A percentile compares a stretch with the other conserved stretches of the same genome.
Evolutionary conservation across 768 basidiomycete genomes (phyloP).

Genomic region (Phylloporus arenicola): DNA sequence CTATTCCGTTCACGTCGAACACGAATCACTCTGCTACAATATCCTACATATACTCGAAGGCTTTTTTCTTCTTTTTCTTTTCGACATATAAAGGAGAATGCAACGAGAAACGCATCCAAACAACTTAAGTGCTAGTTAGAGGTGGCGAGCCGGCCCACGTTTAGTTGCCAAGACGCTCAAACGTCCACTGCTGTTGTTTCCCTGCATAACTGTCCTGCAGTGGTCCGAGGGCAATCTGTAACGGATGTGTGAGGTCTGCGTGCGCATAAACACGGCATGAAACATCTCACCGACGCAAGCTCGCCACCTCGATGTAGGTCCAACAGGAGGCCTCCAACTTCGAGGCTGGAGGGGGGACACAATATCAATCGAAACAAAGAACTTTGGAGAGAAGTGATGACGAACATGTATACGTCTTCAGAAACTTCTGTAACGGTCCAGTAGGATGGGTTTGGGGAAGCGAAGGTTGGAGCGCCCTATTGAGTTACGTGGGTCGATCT

Average conservation of each 20-base stretch:
- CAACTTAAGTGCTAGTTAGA: neutral
- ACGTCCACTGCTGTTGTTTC: neutral
- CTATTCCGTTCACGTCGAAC: no score
- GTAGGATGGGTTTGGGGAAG: neutral
- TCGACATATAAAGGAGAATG: no score
- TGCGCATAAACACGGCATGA: neutral
- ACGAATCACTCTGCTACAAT: no score
- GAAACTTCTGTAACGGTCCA: neutral
- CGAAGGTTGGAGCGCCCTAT: neutral
- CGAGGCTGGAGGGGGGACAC: neutral
- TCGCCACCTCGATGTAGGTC: neutral
- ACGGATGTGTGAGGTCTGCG: neutral
- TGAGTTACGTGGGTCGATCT: neutral
- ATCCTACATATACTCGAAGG: no score
- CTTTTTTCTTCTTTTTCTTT: no score
- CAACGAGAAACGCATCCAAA: neutral
- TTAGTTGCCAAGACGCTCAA: neutral
- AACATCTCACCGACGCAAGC: neutral
- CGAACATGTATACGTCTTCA: neutral
- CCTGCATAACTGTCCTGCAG: neutral
- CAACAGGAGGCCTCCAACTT: neutral
- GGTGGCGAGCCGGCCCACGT: neutral
- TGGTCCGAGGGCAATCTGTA: neutral
- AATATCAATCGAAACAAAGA: neutral
- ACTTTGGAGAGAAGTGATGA: neutral